phyloP scores from a whole-genome alignment of 2,329 filamentous ascomycete species.

The Fusarium sp. region DNA sequence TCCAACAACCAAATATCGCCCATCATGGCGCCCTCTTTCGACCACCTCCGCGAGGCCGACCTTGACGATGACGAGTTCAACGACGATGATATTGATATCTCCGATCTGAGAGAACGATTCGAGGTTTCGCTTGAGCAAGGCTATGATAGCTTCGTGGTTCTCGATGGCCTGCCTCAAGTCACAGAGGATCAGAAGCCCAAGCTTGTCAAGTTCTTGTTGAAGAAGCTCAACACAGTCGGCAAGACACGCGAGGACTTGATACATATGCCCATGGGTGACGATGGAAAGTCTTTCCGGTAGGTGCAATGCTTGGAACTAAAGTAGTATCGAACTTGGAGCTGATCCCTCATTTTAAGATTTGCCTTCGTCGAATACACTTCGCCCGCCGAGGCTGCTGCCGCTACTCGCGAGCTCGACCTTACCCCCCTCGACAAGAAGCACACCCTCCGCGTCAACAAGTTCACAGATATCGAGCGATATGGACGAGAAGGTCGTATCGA shows the following conservation, averaged over 20 bases:
- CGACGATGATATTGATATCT: conserved; percentile 93
- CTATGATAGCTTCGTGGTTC: conserved; percentile 93
- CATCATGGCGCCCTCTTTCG: conserved; percentile 90
- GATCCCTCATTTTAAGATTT: conserved; percentile 66
- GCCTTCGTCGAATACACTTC: conserved; percentile 97
- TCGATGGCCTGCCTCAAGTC: conserved; percentile 92
- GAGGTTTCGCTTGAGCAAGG: conserved; percentile 96
- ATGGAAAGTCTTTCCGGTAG: conserved; percentile 87
- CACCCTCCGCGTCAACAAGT: conserved; percentile 94
- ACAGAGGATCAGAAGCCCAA: conserved; percentile 91
- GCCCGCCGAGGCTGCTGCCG: conserved; percentile 86
- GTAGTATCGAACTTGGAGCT: conserved; percentile 13
- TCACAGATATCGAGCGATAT: conserved; percentile 97
- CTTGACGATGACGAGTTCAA: conserved; percentile 87
- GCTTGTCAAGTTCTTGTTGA: conserved; percentile 93
- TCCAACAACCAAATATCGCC: conserved; percentile 47
- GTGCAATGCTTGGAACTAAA: conserved; percentile 41
- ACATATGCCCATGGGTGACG: conserved; percentile 91
- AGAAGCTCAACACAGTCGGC: conserved; percentile 89
- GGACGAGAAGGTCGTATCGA: conserved; percentile 93
- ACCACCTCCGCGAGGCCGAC: conserved; percentile 90
- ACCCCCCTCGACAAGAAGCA: conserved; percentile 96
- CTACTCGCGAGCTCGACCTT: conserved; percentile 87
- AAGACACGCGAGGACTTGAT: conserved; percentile 86
- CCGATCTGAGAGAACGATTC: conserved; percentile 92